Evolutionary conservation across 2,329 filamentous ascomycete genomes (phyloP).

Genomic region (Phaeoacremonium minimum): DNA sequence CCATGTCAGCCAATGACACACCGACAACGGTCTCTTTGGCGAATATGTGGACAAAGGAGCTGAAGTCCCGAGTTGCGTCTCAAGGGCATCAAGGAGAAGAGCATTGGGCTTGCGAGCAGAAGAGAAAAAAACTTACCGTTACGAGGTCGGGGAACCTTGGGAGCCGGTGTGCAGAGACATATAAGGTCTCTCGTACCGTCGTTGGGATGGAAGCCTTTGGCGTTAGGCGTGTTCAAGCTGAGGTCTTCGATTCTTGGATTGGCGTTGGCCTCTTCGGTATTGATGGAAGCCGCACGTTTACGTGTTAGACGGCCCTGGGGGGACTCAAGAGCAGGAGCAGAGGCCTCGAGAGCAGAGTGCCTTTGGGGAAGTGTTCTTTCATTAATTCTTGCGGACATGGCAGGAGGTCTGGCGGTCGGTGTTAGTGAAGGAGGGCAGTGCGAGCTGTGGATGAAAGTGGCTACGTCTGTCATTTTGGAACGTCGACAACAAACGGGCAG

Average conservation of each 20-base stretch:
- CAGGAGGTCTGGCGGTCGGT: conserved; percentile 8
- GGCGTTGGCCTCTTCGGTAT: conserved; percentile 39
- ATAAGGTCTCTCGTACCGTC: conserved; percentile 35
- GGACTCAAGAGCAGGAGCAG: neutral
- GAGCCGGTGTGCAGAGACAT: conserved; percentile 52
- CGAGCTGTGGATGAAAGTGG: conserved; percentile 9
- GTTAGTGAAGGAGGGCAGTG: conserved; percentile 8
- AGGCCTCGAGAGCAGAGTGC: conserved; percentile 2
- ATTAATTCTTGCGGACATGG: conserved; percentile 13
- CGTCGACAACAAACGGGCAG: neutral
- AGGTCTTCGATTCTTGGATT: conserved; percentile 26
- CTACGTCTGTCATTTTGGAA: conserved; percentile 12
- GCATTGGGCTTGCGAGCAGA: conserved; percentile 6
- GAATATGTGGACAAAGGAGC: conserved; percentile 10
- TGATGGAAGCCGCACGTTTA: conserved; percentile 43
- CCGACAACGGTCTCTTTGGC: neutral
- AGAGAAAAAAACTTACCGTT: conserved; percentile 44
- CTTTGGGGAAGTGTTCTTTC: conserved; percentile 7
- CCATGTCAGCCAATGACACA: conserved; percentile 3
- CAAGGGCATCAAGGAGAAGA: conserved; percentile 10
- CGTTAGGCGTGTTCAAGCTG: conserved; percentile 27
- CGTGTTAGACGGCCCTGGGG: conserved; percentile 16
- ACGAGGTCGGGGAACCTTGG: conserved; percentile 53
- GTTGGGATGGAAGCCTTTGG: conserved; percentile 11
- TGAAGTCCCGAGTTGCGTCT: conserved; percentile 8